A percentile compares a stretch with the other conserved stretches of the same genome.
These are phyloP conservation scores for Graphilbum sp. DNA, from an alignment of 2,329 filamentous ascomycete species.

Conservation along the genomic window DNA sequence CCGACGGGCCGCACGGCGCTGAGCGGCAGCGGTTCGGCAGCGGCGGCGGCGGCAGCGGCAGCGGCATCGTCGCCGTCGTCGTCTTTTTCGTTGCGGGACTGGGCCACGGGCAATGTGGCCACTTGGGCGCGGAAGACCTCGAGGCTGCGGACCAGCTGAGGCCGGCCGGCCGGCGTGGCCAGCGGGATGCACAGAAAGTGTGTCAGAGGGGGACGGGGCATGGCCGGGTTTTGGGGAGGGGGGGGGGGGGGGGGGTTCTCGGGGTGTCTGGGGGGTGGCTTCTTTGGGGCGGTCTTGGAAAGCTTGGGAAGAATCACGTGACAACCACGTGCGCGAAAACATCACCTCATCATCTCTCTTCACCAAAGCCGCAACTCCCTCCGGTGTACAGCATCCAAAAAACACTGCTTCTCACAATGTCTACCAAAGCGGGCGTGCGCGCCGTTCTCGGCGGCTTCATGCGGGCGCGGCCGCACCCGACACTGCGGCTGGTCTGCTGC, in stretches of 20 bases:
- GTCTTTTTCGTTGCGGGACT: conserved; percentile 14
- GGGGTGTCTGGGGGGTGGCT: background rate
- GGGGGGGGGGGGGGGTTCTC: background rate
- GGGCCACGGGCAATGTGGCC: conserved; percentile 14
- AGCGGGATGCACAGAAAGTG: conserved; percentile 69
- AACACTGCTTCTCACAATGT: no score
- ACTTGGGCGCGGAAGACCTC: conserved; percentile 44
- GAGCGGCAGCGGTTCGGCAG: conserved; percentile 30
- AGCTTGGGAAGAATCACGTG: no score
- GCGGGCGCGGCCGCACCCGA: no score
- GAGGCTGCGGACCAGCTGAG: conserved; percentile 49
- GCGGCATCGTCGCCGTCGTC: background rate
- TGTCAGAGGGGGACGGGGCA: conserved; percentile 23
- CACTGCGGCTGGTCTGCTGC: no score
- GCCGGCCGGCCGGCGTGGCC: conserved; percentile 38
- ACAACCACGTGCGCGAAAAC: no score
- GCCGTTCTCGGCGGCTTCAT: no score
- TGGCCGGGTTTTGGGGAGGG: background rate
- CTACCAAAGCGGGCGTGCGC: no score
- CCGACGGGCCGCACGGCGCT: conserved; percentile 60
- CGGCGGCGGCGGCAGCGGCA: background rate
- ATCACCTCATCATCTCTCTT: no score
- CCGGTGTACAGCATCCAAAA: no score
- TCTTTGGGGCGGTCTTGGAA: no score
- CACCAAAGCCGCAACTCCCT: no score